Percentiles rank a stretch among this genome's conserved stretches.
Conservation (phyloP, 176 grass and related monocot species). For the Metroxylon sagu region DNA sequence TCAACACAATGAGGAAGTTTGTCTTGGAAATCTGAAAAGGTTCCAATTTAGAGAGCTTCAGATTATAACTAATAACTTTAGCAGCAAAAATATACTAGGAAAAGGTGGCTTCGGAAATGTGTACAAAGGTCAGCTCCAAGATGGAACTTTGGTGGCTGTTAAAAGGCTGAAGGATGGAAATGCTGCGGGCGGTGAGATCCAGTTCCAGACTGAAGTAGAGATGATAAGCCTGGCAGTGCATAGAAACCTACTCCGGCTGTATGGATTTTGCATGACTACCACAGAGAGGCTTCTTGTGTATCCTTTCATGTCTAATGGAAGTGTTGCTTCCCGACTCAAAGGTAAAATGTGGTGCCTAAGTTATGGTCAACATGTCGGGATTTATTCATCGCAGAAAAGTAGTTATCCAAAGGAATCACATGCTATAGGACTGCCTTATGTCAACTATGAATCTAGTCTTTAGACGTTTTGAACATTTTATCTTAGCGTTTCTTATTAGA, state of each 20-base stretch:
- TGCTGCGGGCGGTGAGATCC: conserved; percentile 6
- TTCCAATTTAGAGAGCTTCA: conserved; percentile 22
- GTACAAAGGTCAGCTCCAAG: conserved; percentile 4
- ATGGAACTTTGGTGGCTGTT: conserved; percentile 15
- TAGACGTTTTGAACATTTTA: no score
- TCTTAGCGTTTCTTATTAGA: no score
- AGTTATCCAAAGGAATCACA: no score
- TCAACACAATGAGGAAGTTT: conserved; percentile 8
- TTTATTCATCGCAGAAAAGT: no score
- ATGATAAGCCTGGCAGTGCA: conserved; percentile 23
- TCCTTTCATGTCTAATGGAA: conserved; percentile 16
- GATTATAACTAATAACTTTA: conserved; percentile 13
- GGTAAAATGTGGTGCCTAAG: not conserved
- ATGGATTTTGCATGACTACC: conserved; percentile 18
- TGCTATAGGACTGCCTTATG: no score
- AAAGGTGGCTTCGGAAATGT: conserved; percentile 20
- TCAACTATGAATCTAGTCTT: no score
- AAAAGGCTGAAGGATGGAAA: conserved; percentile 21
- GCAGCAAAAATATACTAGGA: conserved; percentile 17
- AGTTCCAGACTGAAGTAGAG: conserved; percentile 18
- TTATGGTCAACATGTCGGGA: not conserved
- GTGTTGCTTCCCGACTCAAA: conserved; percentile 15
- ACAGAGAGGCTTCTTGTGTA: conserved; percentile 21
- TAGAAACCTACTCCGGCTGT: conserved; percentile 10
- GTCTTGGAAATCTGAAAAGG: conserved; percentile 13